A percentile compares a stretch with the other conserved stretches of the same genome.
Conservation (phyloP, 257 asterid genomes). For the Solanum peruvianum region DNA sequence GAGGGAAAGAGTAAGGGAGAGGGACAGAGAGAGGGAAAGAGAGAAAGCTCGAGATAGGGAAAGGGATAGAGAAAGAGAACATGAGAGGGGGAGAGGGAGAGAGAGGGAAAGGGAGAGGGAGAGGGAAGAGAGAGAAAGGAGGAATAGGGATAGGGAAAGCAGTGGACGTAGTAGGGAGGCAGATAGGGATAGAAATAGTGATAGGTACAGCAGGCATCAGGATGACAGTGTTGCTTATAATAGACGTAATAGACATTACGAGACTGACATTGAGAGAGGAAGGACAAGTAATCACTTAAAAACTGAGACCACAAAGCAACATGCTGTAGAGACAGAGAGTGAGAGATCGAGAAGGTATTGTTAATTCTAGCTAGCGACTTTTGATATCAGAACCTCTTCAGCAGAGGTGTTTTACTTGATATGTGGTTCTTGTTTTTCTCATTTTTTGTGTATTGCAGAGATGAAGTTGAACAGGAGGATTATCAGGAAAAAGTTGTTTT, state of each 20-base stretch:
- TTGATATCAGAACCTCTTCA: background rate
- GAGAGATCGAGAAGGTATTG: slow-evolving; percentile 44
- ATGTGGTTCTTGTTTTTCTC: background rate
- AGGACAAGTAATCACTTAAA: slow-evolving; percentile 23
- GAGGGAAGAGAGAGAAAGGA: slow-evolving; percentile 24
- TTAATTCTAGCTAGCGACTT: background rate
- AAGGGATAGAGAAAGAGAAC: slow-evolving; percentile 24
- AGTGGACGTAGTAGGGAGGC: slow-evolving; percentile 31
- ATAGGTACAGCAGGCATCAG: slow-evolving; percentile 28
- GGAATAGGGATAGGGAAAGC: slow-evolving; percentile 22
- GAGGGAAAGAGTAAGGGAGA: slow-evolving; percentile 5
- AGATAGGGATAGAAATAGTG: slow-evolving; percentile 30
- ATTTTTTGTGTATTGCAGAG: slow-evolving; percentile 36
- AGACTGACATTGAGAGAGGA: slow-evolving; percentile 25
- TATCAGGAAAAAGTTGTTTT: slow-evolving; percentile 58
- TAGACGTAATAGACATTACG: slow-evolving; percentile 45
- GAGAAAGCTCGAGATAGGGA: slow-evolving; percentile 19
- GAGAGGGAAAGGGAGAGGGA: slow-evolving; percentile 18
- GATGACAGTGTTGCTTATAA: slow-evolving; percentile 32
- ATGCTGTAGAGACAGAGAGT: slow-evolving; percentile 12
- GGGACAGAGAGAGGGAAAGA: slow-evolving; percentile 15
- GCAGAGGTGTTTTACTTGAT: background rate
- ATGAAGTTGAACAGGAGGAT: slow-evolving; percentile 57
- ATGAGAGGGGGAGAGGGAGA: slow-evolving; percentile 20
- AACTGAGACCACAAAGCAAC: slow-evolving; percentile 12